Evolutionary conservation across 2,329 filamentous ascomycete species (phyloP), one percentile per base, ranked within the genome.

Genomic region (Penicillium hordei): DNA sequence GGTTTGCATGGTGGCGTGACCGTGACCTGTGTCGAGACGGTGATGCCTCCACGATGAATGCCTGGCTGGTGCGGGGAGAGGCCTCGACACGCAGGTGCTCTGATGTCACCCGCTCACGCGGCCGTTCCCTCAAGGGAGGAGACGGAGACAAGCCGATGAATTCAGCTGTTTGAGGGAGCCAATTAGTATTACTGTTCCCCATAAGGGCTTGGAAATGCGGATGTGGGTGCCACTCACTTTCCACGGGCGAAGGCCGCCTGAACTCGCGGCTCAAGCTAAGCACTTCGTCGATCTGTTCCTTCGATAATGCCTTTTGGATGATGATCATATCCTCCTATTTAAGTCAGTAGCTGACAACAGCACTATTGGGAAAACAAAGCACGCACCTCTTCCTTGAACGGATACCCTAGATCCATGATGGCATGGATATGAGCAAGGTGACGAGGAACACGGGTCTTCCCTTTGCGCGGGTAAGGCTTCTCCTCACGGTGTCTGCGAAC

Each of bases 261-360:
- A 76, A 70, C 33, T 89, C 86, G 68, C 92, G 89, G 74, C 91
- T 95, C 49, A 92, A 80, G 68, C 86, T 88, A 67, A 97, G 89
- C 44, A 97, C 82, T 68, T 95, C 89, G 66, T 97, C 92, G 62
- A 97, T 97, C 67, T 96, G 91, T 19, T 93, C 86, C 67, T 95
- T 93, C 17, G 91, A 90, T 5, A 97, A 82, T 10, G 93, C 93
- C 70, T 90, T 89, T 65, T 89, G 86, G 34, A 97, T 86, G 52
- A 96, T 84, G 66, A 94, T 86, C 23, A 89, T 89, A 65, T 89
- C 88, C 39, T 89, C 91, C 90, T 94, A 8, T 21, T 51, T 38
- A 57, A 45, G 34, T 61, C 43, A 62, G 36, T 34, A 55, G 52
- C 66, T 62, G 83, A 59, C 79, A 76, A 40, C 17, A 51, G 27